These are phyloP conservation scores for Fusarium veterinarium DNA, from an alignment of 2,329 filamentous ascomycete species.

Conservation along the genomic window DNA sequence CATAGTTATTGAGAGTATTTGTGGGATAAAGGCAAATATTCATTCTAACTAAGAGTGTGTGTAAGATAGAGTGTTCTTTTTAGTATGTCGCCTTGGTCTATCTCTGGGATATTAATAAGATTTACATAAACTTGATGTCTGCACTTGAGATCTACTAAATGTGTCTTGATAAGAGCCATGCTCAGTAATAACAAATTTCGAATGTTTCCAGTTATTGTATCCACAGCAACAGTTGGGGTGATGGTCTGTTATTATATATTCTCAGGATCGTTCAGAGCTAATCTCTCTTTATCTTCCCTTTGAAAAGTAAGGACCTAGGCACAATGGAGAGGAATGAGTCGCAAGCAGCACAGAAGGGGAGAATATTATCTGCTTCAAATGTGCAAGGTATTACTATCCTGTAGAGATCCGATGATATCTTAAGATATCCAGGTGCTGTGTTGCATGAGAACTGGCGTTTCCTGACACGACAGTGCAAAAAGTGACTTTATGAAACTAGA, in stretches of 20 bases:
- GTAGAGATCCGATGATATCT: background rate
- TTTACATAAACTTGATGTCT: background rate
- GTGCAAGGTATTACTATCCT: background rate
- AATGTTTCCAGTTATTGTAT: too few species aligned
- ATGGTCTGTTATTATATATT: background rate
- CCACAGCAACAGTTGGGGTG: background rate
- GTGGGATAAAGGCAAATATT: background rate
- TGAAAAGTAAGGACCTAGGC: too few species aligned
- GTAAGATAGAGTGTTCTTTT: background rate
- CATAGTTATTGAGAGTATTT: too few species aligned
- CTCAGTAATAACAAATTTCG: too few species aligned
- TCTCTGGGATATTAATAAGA: background rate
- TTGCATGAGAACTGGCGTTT: background rate
- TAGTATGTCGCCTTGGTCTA: background rate
- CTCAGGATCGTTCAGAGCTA: background rate
- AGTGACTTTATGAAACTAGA: conserved; percentile 46
- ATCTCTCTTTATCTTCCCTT: background rate
- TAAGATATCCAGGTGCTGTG: background rate
- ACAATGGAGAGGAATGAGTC: background rate
- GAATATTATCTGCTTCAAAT: background rate
- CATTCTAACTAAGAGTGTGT: background rate
- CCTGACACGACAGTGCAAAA: background rate
- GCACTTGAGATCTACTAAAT: background rate
- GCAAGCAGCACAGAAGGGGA: background rate
- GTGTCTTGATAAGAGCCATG: background rate